Conservation (phyloP, 192 early-diverging fungal species). For the Coemansia nantahalensis region DNA sequence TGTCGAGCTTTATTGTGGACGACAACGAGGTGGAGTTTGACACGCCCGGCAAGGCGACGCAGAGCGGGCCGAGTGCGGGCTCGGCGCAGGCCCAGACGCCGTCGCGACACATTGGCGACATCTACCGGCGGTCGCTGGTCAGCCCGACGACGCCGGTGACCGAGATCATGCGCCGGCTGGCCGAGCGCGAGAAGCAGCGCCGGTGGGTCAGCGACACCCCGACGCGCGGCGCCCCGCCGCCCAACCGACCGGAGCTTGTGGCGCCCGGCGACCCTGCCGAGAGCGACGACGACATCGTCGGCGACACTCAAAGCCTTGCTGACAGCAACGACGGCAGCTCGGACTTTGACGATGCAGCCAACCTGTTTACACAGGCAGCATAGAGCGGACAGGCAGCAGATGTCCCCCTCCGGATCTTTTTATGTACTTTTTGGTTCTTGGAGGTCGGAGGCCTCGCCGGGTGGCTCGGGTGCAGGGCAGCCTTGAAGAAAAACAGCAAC, state of each 20-base stretch:
- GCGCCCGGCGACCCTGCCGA: not conserved
- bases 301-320: not conserved
- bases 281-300: constrained; percentile 2
- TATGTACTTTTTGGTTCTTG: too few species aligned
- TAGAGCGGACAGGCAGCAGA: too few species aligned
- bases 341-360: constrained; percentile 38
- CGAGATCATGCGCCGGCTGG: constrained; percentile 37
- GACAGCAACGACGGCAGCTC: constrained; percentile 7
- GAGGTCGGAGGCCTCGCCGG: too few species aligned
- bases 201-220: constrained; percentile 50
- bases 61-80: not conserved
- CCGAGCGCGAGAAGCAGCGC: constrained; percentile 45
- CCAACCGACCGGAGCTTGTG: not conserved
- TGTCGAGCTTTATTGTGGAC: constrained; percentile 52
- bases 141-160: constrained; percentile 32
- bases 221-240: not conserved
- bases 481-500: too few species aligned
- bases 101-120: constrained; percentile 23
- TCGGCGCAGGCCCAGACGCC: constrained; percentile 8
- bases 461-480: too few species aligned
- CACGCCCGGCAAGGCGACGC: constrained; percentile 4
- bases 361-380: constrained; percentile 28
- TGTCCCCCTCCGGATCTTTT: too few species aligned
- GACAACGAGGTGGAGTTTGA: constrained; percentile 42
- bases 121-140: constrained; percentile 37